A percentile compares a stretch with the other conserved stretches of the same genome.
Conservation (phyloP, 2,329 filamentous ascomycete species). For the Xylaria sp. region DNA sequence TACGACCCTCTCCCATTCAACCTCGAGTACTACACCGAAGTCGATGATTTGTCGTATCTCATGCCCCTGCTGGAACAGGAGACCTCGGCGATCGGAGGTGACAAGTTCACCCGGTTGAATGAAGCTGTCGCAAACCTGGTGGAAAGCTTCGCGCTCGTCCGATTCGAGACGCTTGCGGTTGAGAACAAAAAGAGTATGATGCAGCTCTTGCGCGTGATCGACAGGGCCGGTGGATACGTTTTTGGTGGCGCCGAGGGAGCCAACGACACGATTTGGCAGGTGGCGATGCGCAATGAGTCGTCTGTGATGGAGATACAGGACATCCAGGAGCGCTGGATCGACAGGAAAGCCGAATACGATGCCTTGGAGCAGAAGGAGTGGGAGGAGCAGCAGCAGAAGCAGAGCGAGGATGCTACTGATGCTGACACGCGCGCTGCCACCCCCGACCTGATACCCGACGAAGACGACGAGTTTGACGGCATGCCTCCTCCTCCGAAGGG, state of each 20-base stretch:
- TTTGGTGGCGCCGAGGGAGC: conserved; percentile 87
- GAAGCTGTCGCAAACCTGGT: conserved; percentile 81
- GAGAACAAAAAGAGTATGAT: conserved; percentile 98
- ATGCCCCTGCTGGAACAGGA: conserved; percentile 76
- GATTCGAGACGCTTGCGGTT: conserved; percentile 88
- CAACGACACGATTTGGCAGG: conserved; percentile 95
- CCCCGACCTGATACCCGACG: conserved; percentile 33
- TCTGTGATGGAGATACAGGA: conserved; percentile 76
- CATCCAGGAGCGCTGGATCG: conserved; percentile 93
- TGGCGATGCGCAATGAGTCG: conserved; percentile 77
- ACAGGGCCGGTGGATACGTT: conserved; percentile 86
- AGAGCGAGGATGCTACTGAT: conserved; percentile 34
- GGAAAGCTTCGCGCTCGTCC: conserved; percentile 82
- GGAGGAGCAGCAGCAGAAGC: conserved; percentile 70
- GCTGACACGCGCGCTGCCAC: conserved; percentile 33
- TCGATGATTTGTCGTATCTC: conserved; percentile 84
- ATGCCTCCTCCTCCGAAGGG: conserved; percentile 43
- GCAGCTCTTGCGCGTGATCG: conserved; percentile 79
- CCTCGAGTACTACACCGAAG: conserved; percentile 94
- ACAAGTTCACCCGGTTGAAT: conserved; percentile 81
- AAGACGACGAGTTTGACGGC: conserved; percentile 43
- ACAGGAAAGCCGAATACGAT: conserved; percentile 83
- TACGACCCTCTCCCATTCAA: conserved; percentile 90
- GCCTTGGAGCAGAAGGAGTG: conserved; percentile 67
- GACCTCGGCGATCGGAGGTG: conserved; percentile 60